phyloP scores from a whole-genome alignment of 495 filamentous ascomycete species.

The Aspergillus baeticus region DNA sequence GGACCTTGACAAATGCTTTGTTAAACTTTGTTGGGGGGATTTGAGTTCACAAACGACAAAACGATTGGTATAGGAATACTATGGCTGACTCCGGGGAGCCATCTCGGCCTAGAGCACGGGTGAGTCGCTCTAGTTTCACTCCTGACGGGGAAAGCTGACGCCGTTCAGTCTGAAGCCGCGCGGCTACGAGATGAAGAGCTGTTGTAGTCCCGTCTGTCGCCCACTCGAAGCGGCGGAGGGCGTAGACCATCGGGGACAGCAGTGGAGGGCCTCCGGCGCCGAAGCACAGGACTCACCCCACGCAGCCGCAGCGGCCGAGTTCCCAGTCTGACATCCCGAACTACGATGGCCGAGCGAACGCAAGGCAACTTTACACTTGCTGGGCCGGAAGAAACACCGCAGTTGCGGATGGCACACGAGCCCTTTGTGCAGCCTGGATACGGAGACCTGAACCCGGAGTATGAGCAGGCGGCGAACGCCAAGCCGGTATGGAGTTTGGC shows the following conservation, averaged over 20 bases:
- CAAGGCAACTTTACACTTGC: slow-evolving; percentile 39
- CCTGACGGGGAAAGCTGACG: background rate
- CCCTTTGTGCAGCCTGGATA: slow-evolving; percentile 47
- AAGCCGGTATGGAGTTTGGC: slow-evolving; percentile 51
- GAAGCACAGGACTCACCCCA: background rate
- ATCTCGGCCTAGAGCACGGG: background rate
- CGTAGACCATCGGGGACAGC: background rate
- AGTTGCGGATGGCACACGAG: slow-evolving; percentile 35
- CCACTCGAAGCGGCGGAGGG: background rate
- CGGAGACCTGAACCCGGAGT: slow-evolving; percentile 43
- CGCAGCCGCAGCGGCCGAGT: slow-evolving; percentile 1
- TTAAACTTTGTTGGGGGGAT: background rate
- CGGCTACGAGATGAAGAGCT: background rate
- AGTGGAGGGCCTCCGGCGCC: background rate
- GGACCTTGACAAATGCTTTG: background rate
- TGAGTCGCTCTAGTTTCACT: background rate
- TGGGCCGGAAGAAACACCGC: slow-evolving; percentile 37
- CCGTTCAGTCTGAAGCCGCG: slow-evolving; percentile 5
- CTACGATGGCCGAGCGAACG: slow-evolving; percentile 30
- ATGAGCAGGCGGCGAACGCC: slow-evolving; percentile 37
- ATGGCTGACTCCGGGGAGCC: background rate
- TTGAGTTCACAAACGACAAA: too few relatives aligned
- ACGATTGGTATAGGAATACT: too few relatives aligned
- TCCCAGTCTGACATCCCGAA: slow-evolving; percentile 29
- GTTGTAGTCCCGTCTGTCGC: background rate